Conservation (phyloP, 2,329 filamentous ascomycete genomes). For the Salinomyces thailandicus region DNA sequence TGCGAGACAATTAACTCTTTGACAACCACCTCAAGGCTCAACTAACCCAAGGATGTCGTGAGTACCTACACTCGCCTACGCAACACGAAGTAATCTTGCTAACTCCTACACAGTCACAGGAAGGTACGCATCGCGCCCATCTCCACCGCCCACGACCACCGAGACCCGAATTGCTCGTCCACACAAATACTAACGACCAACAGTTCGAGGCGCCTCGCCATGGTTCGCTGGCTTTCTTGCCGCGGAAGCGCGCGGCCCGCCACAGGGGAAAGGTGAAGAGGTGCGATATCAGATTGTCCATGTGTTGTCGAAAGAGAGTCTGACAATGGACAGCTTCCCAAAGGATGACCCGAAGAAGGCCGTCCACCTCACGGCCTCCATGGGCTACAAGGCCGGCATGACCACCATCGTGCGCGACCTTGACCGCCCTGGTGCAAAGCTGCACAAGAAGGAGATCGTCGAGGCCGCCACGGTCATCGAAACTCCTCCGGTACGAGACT, state of each 20-base stretch:
- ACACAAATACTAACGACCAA: conserved; percentile 41
- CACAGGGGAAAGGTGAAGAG: conserved; percentile 98
- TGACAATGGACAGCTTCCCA: conserved; percentile 87
- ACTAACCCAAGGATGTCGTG: no score
- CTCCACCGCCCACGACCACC: no score
- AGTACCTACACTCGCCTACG: no score
- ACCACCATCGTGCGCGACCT: conserved; percentile 98
- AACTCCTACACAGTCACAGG: no score
- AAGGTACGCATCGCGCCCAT: no score
- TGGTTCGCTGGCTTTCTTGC: conserved; percentile 50
- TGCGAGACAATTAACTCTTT: no score
- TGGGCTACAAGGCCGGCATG: conserved; percentile 99
- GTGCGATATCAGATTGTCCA: conserved; percentile 44
- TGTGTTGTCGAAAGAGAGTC: conserved; percentile 3
- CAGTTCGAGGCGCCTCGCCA: conserved; percentile 86
- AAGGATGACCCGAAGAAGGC: conserved; percentile 99
- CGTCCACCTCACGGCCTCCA: conserved; percentile 92
- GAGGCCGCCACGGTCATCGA: conserved; percentile 81
- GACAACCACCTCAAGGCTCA: no score
- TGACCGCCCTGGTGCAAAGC: conserved; percentile 97
- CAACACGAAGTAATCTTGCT: no score
- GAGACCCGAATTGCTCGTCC: no score
- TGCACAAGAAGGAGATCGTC: conserved; percentile 98
- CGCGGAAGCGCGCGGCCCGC: conserved; percentile 75
- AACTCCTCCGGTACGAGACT: conserved; percentile 68